Conservation (phyloP, 257 asterid species). For the Penstemon eatonii region DNA sequence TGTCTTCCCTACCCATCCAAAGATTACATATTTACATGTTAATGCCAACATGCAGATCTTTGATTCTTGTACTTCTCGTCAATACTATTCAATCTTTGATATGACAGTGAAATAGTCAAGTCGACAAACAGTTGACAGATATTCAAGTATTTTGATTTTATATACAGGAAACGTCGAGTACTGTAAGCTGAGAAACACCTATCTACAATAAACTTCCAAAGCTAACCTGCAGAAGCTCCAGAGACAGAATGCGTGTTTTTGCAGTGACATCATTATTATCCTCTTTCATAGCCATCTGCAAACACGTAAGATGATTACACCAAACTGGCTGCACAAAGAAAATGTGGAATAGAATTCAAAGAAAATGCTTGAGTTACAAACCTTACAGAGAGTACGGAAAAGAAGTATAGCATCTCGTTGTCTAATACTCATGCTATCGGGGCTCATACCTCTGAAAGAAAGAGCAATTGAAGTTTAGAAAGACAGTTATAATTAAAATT, state of each 20-base stretch:
- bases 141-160: no score
- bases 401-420: constrained; percentile 92
- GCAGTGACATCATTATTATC: constrained; percentile 85
- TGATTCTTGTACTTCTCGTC: not conserved
- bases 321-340: constrained; percentile 32
- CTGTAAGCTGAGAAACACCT: constrained; percentile 26
- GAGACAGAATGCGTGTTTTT: constrained; percentile 86
- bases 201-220: constrained; percentile 27
- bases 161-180: not conserved
- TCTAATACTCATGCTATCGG: constrained; percentile 71
- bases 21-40: constrained; percentile 2
- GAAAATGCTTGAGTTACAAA: constrained; percentile 41
- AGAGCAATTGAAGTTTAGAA: constrained; percentile 35
- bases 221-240: constrained; percentile 96
- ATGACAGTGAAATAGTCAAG: constrained; percentile 11
- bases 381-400: constrained; percentile 99
- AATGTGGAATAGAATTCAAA: not conserved
- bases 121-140: not conserved
- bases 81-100: not conserved
- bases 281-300: constrained; percentile 99
- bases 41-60: constrained; percentile 18
- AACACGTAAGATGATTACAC: constrained; percentile 26
- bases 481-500: constrained; percentile 22
- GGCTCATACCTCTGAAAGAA: constrained; percentile 63
- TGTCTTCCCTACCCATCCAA: not conserved